Evolutionary conservation across 2,329 filamentous ascomycete genomes (phyloP), one percentile per base, ranked within the genome.

Genomic region (Hirsutella thompsonii): DNA sequence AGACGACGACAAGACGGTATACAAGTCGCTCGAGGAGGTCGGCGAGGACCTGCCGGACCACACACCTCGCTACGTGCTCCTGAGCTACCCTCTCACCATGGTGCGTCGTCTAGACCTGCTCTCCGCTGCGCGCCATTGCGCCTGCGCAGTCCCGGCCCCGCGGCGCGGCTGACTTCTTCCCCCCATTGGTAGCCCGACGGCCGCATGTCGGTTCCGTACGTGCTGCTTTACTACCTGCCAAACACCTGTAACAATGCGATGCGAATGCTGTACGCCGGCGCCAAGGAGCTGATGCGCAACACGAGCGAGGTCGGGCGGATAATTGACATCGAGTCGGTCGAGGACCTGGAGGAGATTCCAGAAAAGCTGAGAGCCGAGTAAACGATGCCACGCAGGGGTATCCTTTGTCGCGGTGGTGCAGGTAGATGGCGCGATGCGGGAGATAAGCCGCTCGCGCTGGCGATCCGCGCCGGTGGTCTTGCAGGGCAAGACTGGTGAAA

Each of bases 221-320:
- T 95, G 37, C 76, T 96, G 58, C 67, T 98, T 19, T 95, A 94
- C 69, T 96, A 94, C 66, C 78, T 96, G 19, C 92, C 92, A 8
- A 83, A 81, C 39, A 95, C 90, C 38, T 92, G 86, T 66, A 95
- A 94, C 59, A 77, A 74, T 50, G 84, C 89, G 56, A 69, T 83
- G 56, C 79, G 86, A 51, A 96, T 96, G 92, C 68, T 92, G 57
- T 98, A 96, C 60, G 92, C 92, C 23, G 84, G 89, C 32, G 92
- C 92, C 35, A 94, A 95, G 64, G 92, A 98, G 66, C 64, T 96
- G 60, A 88, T 96, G 82, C 79, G 89, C 48, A 94, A 86, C 56
- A 93, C 86, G 41, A 85, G 85, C 44, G 88, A 95, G 66, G 89
- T 88, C n/a, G 81, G 83, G 41, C 78, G 76, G 50, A 81, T 96